A percentile compares a stretch with the other conserved stretches of the same genome.
Evolutionary conservation across 192 early-diverging fungal genomes (phyloP).

Genomic region (Coemansia sp.): DNA sequence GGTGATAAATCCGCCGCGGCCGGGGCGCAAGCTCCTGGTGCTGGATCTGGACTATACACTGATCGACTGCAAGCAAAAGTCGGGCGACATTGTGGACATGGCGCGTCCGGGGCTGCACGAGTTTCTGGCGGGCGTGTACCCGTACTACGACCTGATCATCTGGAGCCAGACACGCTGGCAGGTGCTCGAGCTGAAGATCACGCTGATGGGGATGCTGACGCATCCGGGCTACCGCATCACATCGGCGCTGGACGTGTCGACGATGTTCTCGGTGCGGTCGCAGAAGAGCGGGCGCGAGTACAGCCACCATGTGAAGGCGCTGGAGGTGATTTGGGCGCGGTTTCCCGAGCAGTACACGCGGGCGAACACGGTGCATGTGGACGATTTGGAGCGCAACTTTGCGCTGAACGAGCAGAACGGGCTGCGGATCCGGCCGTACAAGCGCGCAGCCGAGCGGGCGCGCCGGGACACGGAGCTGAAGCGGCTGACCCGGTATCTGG

Average conservation of each 20-base stretch:
- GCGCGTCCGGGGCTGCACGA: slow-evolving; percentile 62
- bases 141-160: slow-evolving; percentile 69
- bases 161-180: slow-evolving; percentile 77
- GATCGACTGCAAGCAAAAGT: slow-evolving; percentile 64
- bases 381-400: slow-evolving; percentile 73
- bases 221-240: slow-evolving; percentile 64
- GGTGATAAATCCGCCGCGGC: slow-evolving; percentile 29
- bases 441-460: slow-evolving; percentile 50
- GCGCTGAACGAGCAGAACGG: slow-evolving; percentile 67
- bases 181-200: slow-evolving; percentile 71
- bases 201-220: slow-evolving; percentile 61
- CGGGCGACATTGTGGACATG: slow-evolving; percentile 58
- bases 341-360: slow-evolving; percentile 49
- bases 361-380: slow-evolving; percentile 65
- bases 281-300: slow-evolving; percentile 53
- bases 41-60: slow-evolving; percentile 78
- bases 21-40: slow-evolving; percentile 62
- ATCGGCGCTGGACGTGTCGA: slow-evolving; percentile 64
- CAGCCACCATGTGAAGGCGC: slow-evolving; percentile 67
- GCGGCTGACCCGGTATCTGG: slow-evolving; percentile 57
- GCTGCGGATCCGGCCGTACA: slow-evolving; percentile 64
- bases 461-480: slow-evolving; percentile 57
- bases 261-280: slow-evolving; percentile 64
- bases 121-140: slow-evolving; percentile 60
- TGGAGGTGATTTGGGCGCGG: slow-evolving; percentile 62